These are phyloP conservation scores for Chytridium lagenaria DNA, from an alignment of 371 early-diverging fungal species.

Conservation along the genomic window DNA sequence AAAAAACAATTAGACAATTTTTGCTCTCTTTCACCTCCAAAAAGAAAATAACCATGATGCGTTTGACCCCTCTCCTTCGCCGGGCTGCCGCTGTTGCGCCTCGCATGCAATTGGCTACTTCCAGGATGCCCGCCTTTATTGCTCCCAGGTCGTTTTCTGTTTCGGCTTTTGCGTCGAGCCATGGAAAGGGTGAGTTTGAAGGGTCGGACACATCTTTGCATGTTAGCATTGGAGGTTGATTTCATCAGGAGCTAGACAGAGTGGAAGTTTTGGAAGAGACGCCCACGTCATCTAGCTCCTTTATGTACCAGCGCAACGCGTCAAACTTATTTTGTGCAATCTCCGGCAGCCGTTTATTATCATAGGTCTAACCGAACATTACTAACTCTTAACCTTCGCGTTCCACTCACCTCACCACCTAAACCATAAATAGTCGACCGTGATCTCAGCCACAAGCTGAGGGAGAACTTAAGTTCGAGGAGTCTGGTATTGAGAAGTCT, in stretches of 20 bases:
- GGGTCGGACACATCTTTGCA: neutral
- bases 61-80: slow-evolving; percentile 20
- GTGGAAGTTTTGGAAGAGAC: no score
- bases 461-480: slow-evolving; percentile 82
- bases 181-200: slow-evolving; percentile 29
- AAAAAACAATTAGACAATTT: slow-evolving; percentile 3
- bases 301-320: no score
- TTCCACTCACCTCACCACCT: no score
- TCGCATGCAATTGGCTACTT: slow-evolving; percentile 6
- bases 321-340: no score
- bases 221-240: neutral
- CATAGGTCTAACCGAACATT: no score
- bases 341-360: no score
- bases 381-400: no score
- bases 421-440: no score
- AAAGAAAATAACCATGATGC: neutral
- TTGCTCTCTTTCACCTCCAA: slow-evolving; percentile 3
- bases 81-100: neutral
- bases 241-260: no score
- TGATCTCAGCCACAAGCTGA: slow-evolving; percentile 64
- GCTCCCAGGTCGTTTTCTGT: slow-evolving; percentile 31
- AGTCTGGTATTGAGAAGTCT: slow-evolving; percentile 61
- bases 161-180: slow-evolving; percentile 32
- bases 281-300: no score
- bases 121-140: neutral